Evolutionary conservation across 2,329 filamentous ascomycete genomes (phyloP), one percentile per base, ranked within the genome.

Genomic region (Ceratocystis smalleyi): DNA sequence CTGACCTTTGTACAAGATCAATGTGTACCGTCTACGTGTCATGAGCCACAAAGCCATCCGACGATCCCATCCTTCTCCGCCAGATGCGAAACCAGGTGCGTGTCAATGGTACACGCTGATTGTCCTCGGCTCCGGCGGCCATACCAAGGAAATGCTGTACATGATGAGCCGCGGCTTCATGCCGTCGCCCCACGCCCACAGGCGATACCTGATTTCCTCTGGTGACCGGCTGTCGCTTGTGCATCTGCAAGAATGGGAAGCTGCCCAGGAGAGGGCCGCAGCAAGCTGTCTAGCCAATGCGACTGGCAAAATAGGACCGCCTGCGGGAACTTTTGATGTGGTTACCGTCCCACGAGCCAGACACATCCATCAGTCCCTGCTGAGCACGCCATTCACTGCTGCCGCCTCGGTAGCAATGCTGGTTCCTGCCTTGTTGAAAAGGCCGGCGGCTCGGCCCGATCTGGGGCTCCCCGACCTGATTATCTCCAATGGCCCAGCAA

Each of bases 111-210:
- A 68, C 57, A 64, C 64, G 0, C 32, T 66, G n/a, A 45, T 64
- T 24, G 85, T 97, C 30, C 86, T 97, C 27, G 94, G 94, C 62
- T 95, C 89, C 2, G 94, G 94, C 40, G 94, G 94, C 0, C 94
- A 99, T 75, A 96, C 94, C 0, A 86, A 90, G 59, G 94, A 99
- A 75, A 95, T 99, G 88, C 79, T 96, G 68, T 84, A 87, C 71
- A 88, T 96, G 77, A 83, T 99, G 69, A 77, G 78, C 65, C 77
- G 78, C 69, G 81, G 80, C 68, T 82, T 81, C 71, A 78, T 77
- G 65, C 74, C 75, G 47, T 78, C 64, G 6, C 84, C 82, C 1
- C 91, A 88, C 0, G 94, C 99, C 71, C 74, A 72, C 7, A 63
- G 65, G 7, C 65, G 62, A 5, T 67, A 67, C 51, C 43, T 67